Conservation (phyloP, 2,329 filamentous ascomycete genomes). For the Exophiala bonariae region DNA sequence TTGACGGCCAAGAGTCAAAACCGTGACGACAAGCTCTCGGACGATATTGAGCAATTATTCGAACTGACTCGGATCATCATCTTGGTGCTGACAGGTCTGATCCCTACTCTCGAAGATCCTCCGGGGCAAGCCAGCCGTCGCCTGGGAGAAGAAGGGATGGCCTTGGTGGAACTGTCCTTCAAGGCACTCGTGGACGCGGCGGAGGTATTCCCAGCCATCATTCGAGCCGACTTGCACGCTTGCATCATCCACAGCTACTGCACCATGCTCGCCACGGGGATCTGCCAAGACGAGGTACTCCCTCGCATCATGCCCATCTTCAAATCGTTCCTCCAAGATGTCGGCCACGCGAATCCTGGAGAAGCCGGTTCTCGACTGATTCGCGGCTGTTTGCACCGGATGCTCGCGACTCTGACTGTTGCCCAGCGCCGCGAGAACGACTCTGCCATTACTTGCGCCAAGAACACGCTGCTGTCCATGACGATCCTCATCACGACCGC, state of each 20-base stretch:
- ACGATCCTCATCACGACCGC: conserved; percentile 87
- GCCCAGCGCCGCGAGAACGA: conserved; percentile 58
- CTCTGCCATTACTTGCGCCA: conserved; percentile 81
- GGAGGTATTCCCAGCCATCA: conserved; percentile 92
- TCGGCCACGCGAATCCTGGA: conserved; percentile 38
- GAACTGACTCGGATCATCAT: conserved; percentile 96
- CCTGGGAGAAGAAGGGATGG: conserved; percentile 72
- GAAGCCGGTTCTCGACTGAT: conserved; percentile 65
- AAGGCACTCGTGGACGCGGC: conserved; percentile 91
- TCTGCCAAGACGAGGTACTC: conserved; percentile 84
- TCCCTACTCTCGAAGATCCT: conserved; percentile 69
- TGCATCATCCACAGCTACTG: conserved; percentile 97
- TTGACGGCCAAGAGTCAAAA: conserved; percentile 75
- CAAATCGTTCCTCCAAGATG: conserved; percentile 79
- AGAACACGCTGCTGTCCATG: conserved; percentile 84
- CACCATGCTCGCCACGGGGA: conserved; percentile 82
- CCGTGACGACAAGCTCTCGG: conserved; percentile 76
- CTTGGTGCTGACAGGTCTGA: conserved; percentile 79
- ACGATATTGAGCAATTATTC: conserved; percentile 97
- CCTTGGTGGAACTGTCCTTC: conserved; percentile 75
- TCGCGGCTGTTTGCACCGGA: conserved; percentile 77
- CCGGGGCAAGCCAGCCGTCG: conserved; percentile 26
- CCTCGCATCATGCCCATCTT: conserved; percentile 88
- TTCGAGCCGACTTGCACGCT: conserved; percentile 92
- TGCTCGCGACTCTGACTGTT: conserved; percentile 67